Conservation (phyloP, 2,329 filamentous ascomycete species). For the Blastomyces silverae region DNA sequence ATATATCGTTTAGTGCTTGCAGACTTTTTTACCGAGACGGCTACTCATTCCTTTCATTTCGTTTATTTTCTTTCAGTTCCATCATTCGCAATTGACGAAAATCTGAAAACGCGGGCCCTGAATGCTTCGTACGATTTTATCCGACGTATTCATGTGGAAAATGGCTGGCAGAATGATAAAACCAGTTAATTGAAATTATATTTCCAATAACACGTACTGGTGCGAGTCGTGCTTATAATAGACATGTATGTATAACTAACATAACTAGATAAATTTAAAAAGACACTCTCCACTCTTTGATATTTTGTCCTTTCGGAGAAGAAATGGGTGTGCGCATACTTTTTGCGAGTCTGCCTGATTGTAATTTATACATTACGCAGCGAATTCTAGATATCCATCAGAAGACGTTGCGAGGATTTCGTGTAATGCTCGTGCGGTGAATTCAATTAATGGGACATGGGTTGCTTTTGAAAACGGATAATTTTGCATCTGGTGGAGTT, state of each 20-base stretch:
- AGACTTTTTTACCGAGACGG: neutral
- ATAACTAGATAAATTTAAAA: slow-evolving; percentile 5
- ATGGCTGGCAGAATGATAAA: neutral
- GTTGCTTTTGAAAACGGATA: too few species aligned
- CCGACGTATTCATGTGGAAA: slow-evolving; percentile 15
- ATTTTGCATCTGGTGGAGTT: too few species aligned
- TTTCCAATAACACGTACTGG: neutral
- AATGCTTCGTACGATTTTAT: slow-evolving; percentile 17
- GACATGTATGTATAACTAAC: neutral
- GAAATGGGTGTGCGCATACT: too few species aligned
- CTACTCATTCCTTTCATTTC: neutral
- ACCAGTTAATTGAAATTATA: neutral
- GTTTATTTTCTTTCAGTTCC: slow-evolving; percentile 18
- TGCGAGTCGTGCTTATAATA: neutral
- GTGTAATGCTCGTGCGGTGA: too few species aligned
- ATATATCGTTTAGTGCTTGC: neutral
- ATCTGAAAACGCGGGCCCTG: slow-evolving; percentile 18
- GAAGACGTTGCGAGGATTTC: too few species aligned
- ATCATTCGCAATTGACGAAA: slow-evolving; percentile 19
- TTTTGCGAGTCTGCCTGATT: too few species aligned
- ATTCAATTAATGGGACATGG: too few species aligned
- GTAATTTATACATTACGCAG: too few species aligned
- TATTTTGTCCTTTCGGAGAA: neutral
- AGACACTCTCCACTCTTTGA: slow-evolving; percentile 2
- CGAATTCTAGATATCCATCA: too few species aligned